Percentiles rank a stretch among this genome's conserved stretches.
Evolutionary conservation across 2,329 filamentous ascomycete genomes (phyloP).

Genomic region (Cercospora citrullina): DNA sequence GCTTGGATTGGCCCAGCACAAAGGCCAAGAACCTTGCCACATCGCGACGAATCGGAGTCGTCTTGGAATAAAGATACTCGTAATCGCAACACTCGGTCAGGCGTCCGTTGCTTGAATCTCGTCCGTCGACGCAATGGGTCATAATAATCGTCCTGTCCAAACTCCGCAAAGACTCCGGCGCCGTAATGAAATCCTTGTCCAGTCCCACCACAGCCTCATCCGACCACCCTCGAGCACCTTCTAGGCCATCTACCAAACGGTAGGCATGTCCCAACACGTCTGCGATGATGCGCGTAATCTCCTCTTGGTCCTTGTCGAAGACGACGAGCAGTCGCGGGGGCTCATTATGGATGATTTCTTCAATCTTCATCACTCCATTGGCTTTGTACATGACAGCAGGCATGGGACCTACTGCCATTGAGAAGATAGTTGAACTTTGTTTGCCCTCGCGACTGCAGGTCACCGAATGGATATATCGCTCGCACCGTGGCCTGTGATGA

Average conservation of each 20-base stretch:
- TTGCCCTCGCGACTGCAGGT: constrained; percentile 27
- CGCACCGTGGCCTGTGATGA: constrained; percentile 34
- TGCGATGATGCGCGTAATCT: constrained; percentile 72
- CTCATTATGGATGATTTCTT: constrained; percentile 37
- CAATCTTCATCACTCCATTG: constrained; percentile 36
- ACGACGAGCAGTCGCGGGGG: constrained; percentile 55
- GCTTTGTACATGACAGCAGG: constrained; percentile 28
- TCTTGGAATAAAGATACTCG: constrained; percentile 78
- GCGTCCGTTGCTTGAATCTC: constrained; percentile 57
- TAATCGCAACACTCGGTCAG: constrained; percentile 73
- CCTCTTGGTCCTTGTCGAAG: constrained; percentile 69
- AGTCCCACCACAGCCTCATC: constrained; percentile 69
- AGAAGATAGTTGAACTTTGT: constrained; percentile 11
- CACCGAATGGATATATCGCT: constrained; percentile 38
- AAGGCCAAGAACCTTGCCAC: constrained; percentile 77
- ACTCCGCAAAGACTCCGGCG: constrained; percentile 59
- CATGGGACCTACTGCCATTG: constrained; percentile 21
- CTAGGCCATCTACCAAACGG: constrained; percentile 59
- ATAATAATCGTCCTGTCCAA: constrained; percentile 68
- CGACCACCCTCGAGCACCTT: constrained; percentile 56
- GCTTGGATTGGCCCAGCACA: constrained; percentile 74
- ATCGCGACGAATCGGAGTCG: constrained; percentile 71
- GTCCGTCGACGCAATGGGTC: constrained; percentile 71
- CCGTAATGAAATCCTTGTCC: constrained; percentile 56
- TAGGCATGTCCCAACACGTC: constrained; percentile 76